phyloP scores from a whole-genome alignment of 208 protist species.

The Trypanosoma lewisi region DNA sequence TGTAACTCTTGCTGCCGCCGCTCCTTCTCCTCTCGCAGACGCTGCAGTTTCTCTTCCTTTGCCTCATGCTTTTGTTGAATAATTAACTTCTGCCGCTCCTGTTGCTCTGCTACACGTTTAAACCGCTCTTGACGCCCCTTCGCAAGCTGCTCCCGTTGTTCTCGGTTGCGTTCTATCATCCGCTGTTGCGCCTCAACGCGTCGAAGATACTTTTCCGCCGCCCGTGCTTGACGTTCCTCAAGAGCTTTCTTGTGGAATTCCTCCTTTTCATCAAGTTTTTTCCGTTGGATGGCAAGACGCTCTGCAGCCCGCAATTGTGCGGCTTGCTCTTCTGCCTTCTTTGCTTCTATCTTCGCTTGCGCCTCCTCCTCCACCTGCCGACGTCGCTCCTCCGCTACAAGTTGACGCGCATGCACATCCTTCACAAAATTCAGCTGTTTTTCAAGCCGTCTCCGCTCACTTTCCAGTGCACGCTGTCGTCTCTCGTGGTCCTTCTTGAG shows the following conservation, averaged over 20 bases:
- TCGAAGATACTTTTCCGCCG: constrained; percentile 48
- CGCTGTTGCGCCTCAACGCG: constrained; percentile 48
- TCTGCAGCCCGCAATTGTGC: constrained; percentile 37
- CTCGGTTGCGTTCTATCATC: constrained; percentile 28
- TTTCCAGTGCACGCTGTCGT: constrained; percentile 52
- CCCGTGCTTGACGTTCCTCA: constrained; percentile 43
- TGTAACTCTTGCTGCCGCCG: constrained; percentile 39
- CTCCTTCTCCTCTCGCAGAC: constrained; percentile 27
- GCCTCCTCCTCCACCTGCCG: constrained; percentile 53
- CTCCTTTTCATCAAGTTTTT: constrained; percentile 48
- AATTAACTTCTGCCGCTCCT: constrained; percentile 38
- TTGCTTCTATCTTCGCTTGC: constrained; percentile 26
- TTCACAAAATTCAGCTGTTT: constrained; percentile 48
- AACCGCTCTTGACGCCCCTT: constrained; percentile 59
- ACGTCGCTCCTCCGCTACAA: constrained; percentile 40
- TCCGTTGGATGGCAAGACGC: constrained; percentile 46
- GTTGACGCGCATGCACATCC: constrained; percentile 38
- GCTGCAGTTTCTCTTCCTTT: constrained; percentile 50
- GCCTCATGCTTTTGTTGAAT: constrained; percentile 41
- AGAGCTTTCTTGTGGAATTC: constrained; percentile 42
- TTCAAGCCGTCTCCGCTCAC: constrained; percentile 47
- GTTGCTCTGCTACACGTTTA: constrained; percentile 39
- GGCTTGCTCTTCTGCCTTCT: constrained; percentile 37
- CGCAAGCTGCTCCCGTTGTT: constrained; percentile 36
- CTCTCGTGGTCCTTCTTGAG: constrained; percentile 52